Evolutionary conservation across 2,329 filamentous ascomycete species (phyloP), one percentile per base, ranked within the genome.

Genomic region (Gliomastix tumulicola): DNA sequence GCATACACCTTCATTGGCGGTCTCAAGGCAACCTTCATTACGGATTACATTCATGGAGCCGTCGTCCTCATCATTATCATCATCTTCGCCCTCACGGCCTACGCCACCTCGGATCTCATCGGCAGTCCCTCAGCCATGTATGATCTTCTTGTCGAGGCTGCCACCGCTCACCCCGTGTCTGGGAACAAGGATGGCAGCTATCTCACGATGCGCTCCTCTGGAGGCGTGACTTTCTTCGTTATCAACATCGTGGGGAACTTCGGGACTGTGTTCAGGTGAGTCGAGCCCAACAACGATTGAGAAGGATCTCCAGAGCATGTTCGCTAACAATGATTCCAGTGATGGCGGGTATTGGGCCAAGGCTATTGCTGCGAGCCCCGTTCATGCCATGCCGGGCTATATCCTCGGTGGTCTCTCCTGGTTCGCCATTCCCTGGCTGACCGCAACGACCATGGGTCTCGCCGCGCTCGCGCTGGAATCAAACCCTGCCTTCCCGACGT

Each of bases 391-490:
- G 4, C 86, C 85, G 0, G 87, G 86, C n/a, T 94, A 94, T 53
- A 80, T 92, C 31, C 70, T 88, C 42, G 87, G 87, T 6, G 87
- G 87, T 20, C 71, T 94, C 2, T 79, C 74, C 35, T 94, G 86
- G 86, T 92, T 94, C 48, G 86, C 87, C 2, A 89, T 94, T 36
- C 87, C 87, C 1, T 92, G 84, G 80, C 69, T 92, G 8, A 81
- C 78, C 5, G 85, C 87, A 2, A 92, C 84, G 1, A 92, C 86
- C 3, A 84, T 92, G 79, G 87, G 87, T 33, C 72, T 94, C 12
- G 74, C 83, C 2, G 85, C 83, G 4, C 69, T 92, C 9, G 82
- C 85, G 2, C 69, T 92, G 3, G 86, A 92, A 55, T 74, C 68
- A 41, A 80, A 80, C 41, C 79, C 82, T 0, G 65, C 67, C 6